phyloP scores from a whole-genome alignment of 257 asterid species.

The Fraxinus quadrangulata region DNA sequence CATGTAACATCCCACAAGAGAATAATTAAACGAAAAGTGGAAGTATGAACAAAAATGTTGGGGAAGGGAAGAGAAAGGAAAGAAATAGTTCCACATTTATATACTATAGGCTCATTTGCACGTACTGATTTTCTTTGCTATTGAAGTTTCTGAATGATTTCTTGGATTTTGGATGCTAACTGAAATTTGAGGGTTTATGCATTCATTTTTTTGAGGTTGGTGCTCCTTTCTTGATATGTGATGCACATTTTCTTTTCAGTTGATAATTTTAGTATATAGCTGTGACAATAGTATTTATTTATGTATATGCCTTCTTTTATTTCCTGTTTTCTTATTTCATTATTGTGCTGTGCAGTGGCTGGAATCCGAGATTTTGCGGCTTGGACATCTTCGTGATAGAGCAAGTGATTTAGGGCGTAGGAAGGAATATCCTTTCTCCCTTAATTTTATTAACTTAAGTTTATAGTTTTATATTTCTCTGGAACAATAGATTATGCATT shows the following conservation, averaged over 20 bases:
- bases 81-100: not conserved
- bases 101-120: not conserved
- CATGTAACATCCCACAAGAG: not conserved
- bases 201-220: not conserved
- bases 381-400: constrained; percentile 96
- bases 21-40: not conserved
- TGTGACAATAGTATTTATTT: constrained; percentile 1
- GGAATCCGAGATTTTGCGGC: constrained; percentile 85
- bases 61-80: not conserved
- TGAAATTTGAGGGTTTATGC: not conserved
- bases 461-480: not conserved
- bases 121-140: not conserved
- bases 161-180: not conserved
- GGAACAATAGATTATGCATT: not conserved
- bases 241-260: no score
- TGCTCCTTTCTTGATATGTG: not conserved
- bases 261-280: no score
- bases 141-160: not conserved
- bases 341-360: constrained; percentile 73
- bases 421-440: constrained; percentile 88
- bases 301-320: constrained; percentile 1
- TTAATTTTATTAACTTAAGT: constrained; percentile 7
- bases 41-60: not conserved
- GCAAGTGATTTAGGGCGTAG: constrained; percentile 97
- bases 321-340: constrained; percentile 11